Percentiles rank a stretch among this genome's conserved stretches.
phyloP scores from a whole-genome alignment of 1,284 basidiomycete genomes.

The Rhodotorula sp. region DNA sequence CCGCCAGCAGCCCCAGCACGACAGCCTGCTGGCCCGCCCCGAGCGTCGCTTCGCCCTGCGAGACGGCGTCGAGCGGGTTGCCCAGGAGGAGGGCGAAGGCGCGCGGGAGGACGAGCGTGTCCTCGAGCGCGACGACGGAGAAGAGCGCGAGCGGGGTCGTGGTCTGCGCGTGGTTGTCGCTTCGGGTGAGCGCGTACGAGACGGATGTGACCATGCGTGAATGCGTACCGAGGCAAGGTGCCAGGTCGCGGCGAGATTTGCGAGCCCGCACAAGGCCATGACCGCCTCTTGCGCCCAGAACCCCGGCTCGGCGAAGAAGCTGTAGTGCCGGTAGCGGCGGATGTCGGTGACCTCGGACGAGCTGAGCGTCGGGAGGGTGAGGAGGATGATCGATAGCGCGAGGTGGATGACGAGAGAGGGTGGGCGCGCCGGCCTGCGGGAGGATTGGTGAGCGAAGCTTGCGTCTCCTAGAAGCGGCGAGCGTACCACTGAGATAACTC shows the following conservation, averaged over 20 bases:
- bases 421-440: neutral
- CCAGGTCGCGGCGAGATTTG: neutral
- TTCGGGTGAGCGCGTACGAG: neutral
- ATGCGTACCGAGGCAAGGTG: neutral
- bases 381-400: neutral
- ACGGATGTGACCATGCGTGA: no score
- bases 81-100: neutral
- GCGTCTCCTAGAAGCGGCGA: neutral
- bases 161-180: neutral
- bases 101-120: neutral
- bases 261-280: neutral
- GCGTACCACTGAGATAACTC: no score
- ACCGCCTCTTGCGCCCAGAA: constrained; percentile 3
- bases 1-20: neutral
- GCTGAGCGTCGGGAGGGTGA: neutral
- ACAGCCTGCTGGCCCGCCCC: neutral
- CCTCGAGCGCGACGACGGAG: neutral
- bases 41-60: neutral
- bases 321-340: neutral
- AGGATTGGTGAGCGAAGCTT: neutral
- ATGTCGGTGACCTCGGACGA: neutral
- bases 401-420: neutral
- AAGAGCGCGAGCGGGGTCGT: neutral
- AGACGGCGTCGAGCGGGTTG: neutral
- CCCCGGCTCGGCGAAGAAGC: constrained; percentile 5